Evolutionary conservation across 139 green algal genomes (phyloP), one percentile per base, ranked within the genome.

Genomic region (Tetradesmus obliquus): DNA sequence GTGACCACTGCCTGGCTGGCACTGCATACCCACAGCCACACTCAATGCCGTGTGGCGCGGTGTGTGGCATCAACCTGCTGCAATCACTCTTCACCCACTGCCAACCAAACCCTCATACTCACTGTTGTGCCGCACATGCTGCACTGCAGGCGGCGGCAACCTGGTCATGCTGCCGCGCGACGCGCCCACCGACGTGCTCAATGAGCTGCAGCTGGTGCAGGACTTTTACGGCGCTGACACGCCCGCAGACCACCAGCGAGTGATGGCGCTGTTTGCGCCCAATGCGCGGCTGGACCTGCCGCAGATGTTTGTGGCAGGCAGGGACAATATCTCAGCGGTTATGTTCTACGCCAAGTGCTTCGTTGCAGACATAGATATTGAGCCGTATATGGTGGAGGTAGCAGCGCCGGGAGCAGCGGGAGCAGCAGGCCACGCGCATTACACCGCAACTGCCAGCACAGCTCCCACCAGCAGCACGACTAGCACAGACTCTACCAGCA

Each of bases 301-400:
- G 20, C 86, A 90, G 53, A 90, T 90, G 86, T 90, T 90, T 55
- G 6, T 90, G 2, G 32, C 32, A 15, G 86, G 86, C 8, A 32
- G 86, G 12, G 86, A 84, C 7, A 84, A 84, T 53, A 90, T 90
- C 6, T 60, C 22, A 10, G 86, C 86, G 9, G 71, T 90, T 8
- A 90, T 90, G 86, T 90, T 90, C 55, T 90, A 90, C 22, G 69
- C 86, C 20, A 90, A 90, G 55, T 74, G 32, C 55, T 90, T 90
- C 71, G 72, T 90, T 20, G 86, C 86, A 72, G 86, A 90, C 54
- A 60, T 90, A 55, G 86, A 90, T 15, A 79, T 90, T 32, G 86
- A 90, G 86, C 86, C 86, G 3, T 90, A 90, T 71, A 90, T 90
- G 86, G 86, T 90, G n/a, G 86, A 90, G 76, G 54, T 90, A 24